Percentiles rank a stretch among this genome's conserved stretches.
phyloP scores from a whole-genome alignment of 2,329 filamentous ascomycete genomes.

The Neofusicoccum ribis region DNA sequence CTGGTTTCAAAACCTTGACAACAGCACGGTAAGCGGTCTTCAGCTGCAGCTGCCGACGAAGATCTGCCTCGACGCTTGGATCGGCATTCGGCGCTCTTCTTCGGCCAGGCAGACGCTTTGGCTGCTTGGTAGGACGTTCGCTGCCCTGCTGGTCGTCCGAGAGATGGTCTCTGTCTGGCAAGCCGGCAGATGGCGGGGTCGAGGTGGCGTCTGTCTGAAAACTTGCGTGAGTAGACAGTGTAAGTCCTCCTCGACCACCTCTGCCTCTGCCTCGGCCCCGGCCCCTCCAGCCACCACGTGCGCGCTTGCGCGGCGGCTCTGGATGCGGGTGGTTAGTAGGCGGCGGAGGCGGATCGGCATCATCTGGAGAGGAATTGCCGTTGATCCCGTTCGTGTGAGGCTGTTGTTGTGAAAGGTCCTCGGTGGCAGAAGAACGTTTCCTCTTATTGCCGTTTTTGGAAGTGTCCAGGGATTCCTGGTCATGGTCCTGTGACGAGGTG shows the following conservation, averaged over 20 bases:
- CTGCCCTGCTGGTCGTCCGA: constrained; percentile 23
- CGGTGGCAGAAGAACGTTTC: constrained; percentile 6
- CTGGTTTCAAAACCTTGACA: constrained; percentile 62
- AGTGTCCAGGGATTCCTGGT: constrained; percentile 15
- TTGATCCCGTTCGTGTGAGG: constrained; percentile 13
- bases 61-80: constrained; percentile 46
- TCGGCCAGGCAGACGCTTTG: constrained; percentile 44
- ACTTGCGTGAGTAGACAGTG: constrained; percentile 9
- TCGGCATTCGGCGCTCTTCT: constrained; percentile 50
- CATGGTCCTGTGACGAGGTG: constrained; percentile 17
- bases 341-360: background rate
- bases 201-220: constrained; percentile 23
- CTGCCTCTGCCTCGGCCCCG: constrained; percentile 17
- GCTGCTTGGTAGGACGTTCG: constrained; percentile 37
- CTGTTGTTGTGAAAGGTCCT: background rate
- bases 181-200: constrained; percentile 31
- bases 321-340: background rate
- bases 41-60: constrained; percentile 63
- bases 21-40: constrained; percentile 66
- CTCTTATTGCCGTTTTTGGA: constrained; percentile 19
- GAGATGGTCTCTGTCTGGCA: constrained; percentile 34
- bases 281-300: constrained; percentile 2
- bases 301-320: constrained; percentile 16
- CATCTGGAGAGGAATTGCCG: constrained; percentile 1
- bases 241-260: constrained; percentile 12